Evolutionary conservation across 2,329 filamentous ascomycete species (phyloP), one percentile per base, ranked within the genome.

Genomic region (Trichoderma polysporum): DNA sequence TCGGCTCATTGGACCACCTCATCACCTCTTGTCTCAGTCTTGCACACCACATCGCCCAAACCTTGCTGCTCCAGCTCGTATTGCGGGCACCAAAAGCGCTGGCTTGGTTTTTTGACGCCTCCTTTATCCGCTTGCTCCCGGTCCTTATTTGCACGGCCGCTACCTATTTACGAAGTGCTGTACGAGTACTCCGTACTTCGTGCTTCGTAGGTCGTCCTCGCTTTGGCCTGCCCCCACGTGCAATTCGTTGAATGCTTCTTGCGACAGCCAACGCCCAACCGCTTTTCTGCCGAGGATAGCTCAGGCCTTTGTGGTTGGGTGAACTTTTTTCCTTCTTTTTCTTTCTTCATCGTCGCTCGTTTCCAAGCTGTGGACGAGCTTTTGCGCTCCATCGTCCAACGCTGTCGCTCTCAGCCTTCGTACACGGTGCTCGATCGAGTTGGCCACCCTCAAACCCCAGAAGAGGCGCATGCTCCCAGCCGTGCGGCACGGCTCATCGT

Each of bases 31-130:
- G 66, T 67, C 66, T 63, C 66, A 58, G 59, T 35, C 56, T 56
- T 52, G 52, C 66, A 63, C 49, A 41, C 53, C 49, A 58, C 39
- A 41, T 39, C 41, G 58, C 58, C 58, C 57, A 57, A 67, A 66
- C 53, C 60, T 65, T 68, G 66, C 66, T 61, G 54, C 61, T 47
- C 56, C 62, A 66, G 62, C 66, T 68, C 66, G 66, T 68, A 68
- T 68, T 67, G 52, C 50, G 57, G 57, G 39, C 58, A 61, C 65
- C 41, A 39, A 62, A 31, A 33, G 29, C 65, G 7, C 39, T 50
- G 50, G 50, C 39, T 27, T 62, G 12, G 35, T 47, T 47, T n/a
- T 56, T 47, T 54, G 50, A 37, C 61, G 37, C 61, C 61, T 54
- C 61, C 61, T 56, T 47, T 45, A 56, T 56, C 61, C 61, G 61